Conservation (phyloP, 2,329 filamentous ascomycete genomes). For the Rhynchosporium graminicola region DNA sequence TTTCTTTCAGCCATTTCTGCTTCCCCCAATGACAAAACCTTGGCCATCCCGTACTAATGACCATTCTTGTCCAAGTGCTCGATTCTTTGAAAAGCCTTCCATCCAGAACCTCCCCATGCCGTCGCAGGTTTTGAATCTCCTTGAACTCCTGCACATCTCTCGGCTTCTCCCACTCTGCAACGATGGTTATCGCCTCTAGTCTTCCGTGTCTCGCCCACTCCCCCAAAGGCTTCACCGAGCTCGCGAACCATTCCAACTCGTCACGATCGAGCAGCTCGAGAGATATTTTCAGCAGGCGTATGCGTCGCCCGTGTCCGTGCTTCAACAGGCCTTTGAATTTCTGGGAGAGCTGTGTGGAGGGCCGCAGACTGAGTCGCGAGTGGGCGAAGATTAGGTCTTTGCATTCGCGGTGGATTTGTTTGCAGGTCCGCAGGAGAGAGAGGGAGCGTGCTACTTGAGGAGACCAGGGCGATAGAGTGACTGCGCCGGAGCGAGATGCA, state of each 20-base stretch:
- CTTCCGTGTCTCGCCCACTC: constrained; percentile 24
- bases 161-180: constrained; percentile 34
- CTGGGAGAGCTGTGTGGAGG: constrained; percentile 25
- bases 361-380: constrained; percentile 31
- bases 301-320: constrained; percentile 20
- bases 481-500: constrained; percentile 28
- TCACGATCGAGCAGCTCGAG: constrained; percentile 38
- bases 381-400: constrained; percentile 38
- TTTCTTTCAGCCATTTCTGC: constrained; percentile 37
- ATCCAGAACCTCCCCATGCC: constrained; percentile 33
- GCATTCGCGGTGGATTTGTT: constrained; percentile 37
- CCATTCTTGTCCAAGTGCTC: constrained; percentile 25
- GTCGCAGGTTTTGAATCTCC: constrained; percentile 32
- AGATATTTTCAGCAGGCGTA: constrained; percentile 32
- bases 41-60: constrained; percentile 37
- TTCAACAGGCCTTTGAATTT: constrained; percentile 27
- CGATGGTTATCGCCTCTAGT: constrained; percentile 32
- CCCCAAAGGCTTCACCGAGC: constrained; percentile 26
- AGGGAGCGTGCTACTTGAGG: constrained; percentile 34
- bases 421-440: constrained; percentile 37
- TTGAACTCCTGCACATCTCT: constrained; percentile 34
- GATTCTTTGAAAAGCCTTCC: constrained; percentile 33
- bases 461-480: constrained; percentile 35
- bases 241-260: constrained; percentile 36
- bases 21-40: constrained; percentile 38